Conservation (phyloP, 1,284 basidiomycete species). For the Heliocybe sulcata region DNA sequence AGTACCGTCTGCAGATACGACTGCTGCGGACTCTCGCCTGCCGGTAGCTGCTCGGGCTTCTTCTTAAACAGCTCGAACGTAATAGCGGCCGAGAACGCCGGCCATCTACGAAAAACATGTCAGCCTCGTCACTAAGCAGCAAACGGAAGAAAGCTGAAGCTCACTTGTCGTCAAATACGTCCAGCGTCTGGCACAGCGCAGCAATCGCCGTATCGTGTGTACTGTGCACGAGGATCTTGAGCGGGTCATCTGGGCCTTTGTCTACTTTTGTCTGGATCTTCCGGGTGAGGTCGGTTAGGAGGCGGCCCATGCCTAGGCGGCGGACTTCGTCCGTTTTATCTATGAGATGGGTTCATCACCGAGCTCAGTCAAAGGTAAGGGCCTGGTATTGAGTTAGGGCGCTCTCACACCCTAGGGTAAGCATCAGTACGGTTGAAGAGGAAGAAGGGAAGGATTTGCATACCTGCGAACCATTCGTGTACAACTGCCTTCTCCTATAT, state of each 20-base stretch:
- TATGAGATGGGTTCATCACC: slow-evolving; percentile 16
- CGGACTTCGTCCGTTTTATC: slow-evolving; percentile 73
- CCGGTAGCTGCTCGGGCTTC: not conserved
- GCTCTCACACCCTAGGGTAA: slow-evolving; percentile 21
- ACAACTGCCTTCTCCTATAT: slow-evolving; percentile 65
- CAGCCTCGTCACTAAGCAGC: not conserved
- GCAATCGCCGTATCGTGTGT: slow-evolving; percentile 78
- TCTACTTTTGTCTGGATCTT: slow-evolving; percentile 56
- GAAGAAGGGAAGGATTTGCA: slow-evolving; percentile 22
- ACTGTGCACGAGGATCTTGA: slow-evolving; percentile 61
- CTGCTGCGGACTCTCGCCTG: slow-evolving; percentile 9
- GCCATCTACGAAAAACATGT: slow-evolving; percentile 43
- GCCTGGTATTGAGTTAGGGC: slow-evolving; percentile 1
- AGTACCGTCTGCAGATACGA: slow-evolving; percentile 28
- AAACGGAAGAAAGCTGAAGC: slow-evolving; percentile 1
- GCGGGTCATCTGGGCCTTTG: slow-evolving; percentile 33
- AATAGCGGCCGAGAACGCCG: slow-evolving; percentile 64
- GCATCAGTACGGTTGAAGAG: slow-evolving; percentile 8
- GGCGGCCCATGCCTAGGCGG: slow-evolving; percentile 68
- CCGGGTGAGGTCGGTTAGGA: slow-evolving; percentile 53
- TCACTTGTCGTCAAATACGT: slow-evolving; percentile 70
- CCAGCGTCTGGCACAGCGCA: slow-evolving; percentile 59
- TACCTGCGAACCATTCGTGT: slow-evolving; percentile 75
- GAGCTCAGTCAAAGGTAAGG: not conserved
- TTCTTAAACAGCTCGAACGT: slow-evolving; percentile 67